Evolutionary conservation across 768 basidiomycete species (phyloP).

Genomic region (Mycena polygramma): DNA sequence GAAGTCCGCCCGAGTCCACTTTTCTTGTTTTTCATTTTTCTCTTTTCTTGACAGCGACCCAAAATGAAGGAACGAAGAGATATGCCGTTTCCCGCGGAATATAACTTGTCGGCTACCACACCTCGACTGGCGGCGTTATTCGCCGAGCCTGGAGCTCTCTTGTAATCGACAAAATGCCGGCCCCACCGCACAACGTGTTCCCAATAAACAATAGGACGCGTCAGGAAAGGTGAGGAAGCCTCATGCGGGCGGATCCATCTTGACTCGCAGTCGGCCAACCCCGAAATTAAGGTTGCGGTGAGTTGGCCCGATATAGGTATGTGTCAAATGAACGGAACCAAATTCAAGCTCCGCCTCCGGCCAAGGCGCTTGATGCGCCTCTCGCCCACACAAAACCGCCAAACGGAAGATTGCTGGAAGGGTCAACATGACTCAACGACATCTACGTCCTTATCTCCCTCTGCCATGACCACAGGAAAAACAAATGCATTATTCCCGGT

Average conservation of each 20-base stretch:
- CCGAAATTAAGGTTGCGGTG: slow-evolving; percentile 26
- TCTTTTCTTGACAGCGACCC: not conserved
- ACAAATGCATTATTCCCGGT: not conserved
- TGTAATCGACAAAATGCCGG: not conserved
- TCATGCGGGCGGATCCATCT: no score
- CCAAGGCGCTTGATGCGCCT: slow-evolving; percentile 11
- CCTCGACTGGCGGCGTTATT: not conserved
- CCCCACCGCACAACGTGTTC: slow-evolving; percentile 20
- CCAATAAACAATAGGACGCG: not conserved
- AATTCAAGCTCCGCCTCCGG: slow-evolving; percentile 7
- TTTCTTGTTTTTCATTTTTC: not conserved
- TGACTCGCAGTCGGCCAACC: not conserved
- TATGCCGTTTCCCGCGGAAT: slow-evolving; percentile 22
- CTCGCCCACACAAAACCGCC: no score
- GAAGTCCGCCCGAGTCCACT: not conserved
- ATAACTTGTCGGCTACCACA: not conserved
- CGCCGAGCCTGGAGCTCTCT: not conserved
- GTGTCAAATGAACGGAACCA: slow-evolving; percentile 21
- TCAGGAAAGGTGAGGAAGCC: not conserved
- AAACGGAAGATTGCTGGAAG: not conserved
- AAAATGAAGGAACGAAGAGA: not conserved
- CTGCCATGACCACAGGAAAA: not conserved
- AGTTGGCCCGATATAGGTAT: slow-evolving; percentile 7
- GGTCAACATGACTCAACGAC: not conserved
- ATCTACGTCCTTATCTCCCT: not conserved